A percentile compares a stretch with the other conserved stretches of the same genome.
Evolutionary conservation across 2,329 filamentous ascomycete species (phyloP).

Genomic region (Pseudopyrenochaeta lycopersici): DNA sequence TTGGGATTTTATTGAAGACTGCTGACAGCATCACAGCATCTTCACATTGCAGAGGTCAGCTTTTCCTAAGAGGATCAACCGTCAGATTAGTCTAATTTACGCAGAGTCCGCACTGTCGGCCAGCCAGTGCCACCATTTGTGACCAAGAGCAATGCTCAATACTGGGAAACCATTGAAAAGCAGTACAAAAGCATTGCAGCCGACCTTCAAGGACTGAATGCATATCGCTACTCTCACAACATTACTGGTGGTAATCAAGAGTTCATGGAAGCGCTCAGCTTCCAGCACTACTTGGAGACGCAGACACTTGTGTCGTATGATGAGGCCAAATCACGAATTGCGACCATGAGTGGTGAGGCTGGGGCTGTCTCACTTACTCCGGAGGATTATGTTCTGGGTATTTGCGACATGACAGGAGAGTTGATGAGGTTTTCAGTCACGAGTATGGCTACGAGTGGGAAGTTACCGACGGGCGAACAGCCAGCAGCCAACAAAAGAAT

Average conservation of each 20-base stretch:
- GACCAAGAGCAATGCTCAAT: constrained; percentile 72
- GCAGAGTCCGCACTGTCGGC: constrained; percentile 69
- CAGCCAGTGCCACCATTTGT: constrained; percentile 73
- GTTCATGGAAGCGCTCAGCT: constrained; percentile 89
- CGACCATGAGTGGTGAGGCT: constrained; percentile 47
- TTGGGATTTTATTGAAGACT: background rate
- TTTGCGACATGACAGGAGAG: constrained; percentile 95
- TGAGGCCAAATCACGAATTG: constrained; percentile 60
- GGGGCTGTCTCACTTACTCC: constrained; percentile 71
- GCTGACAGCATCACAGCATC: constrained; percentile 64
- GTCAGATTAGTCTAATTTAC: constrained; percentile 8
- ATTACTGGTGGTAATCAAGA: constrained; percentile 88
- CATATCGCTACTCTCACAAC: constrained; percentile 80
- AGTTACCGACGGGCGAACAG: constrained; percentile 52
- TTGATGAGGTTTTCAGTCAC: constrained; percentile 97
- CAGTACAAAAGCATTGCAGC: constrained; percentile 73
- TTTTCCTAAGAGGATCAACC: background rate
- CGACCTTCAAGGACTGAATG: constrained; percentile 81
- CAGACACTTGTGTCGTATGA: constrained; percentile 77
- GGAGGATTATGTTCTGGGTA: constrained; percentile 87
- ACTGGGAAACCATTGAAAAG: constrained; percentile 74
- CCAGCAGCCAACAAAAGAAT: constrained; percentile 46
- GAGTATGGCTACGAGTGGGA: constrained; percentile 78
- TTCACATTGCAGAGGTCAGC: constrained; percentile 80
- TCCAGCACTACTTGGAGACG: constrained; percentile 83